Conservation (phyloP, 495 filamentous ascomycete genomes). For the Zalerion maritima region DNA sequence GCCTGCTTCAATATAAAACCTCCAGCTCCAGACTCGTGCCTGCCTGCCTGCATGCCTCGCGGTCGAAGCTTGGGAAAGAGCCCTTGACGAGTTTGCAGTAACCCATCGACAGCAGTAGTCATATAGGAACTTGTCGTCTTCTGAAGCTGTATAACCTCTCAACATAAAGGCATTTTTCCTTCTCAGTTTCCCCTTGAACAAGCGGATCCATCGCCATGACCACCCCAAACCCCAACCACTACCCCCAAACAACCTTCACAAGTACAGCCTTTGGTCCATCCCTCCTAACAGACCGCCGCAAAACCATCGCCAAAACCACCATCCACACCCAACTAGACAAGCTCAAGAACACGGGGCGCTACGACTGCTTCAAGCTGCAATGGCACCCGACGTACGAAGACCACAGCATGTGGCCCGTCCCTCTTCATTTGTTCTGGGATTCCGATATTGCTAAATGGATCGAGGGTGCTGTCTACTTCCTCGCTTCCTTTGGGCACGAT, state of each 20-base stretch:
- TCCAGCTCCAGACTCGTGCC: too few species aligned
- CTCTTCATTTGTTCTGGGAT: slow-evolving; percentile 44
- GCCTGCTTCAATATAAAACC: too few species aligned
- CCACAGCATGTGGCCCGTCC: slow-evolving; percentile 33
- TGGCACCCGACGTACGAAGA: slow-evolving; percentile 38
- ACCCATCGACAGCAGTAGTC: too few species aligned
- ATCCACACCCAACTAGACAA: slow-evolving; percentile 32
- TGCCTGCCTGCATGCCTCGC: too few species aligned
- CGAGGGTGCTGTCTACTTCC: slow-evolving; percentile 43
- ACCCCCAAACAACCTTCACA: slow-evolving; percentile 22
- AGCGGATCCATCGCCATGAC: too few species aligned
- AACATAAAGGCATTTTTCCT: too few species aligned
- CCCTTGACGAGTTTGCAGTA: too few species aligned
- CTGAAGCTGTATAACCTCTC: too few species aligned
- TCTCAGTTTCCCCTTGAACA: too few species aligned
- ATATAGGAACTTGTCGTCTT: too few species aligned
- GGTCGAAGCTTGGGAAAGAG: too few species aligned
- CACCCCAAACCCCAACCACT: too few species aligned
- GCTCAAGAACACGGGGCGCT: slow-evolving; percentile 38
- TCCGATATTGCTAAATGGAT: slow-evolving; percentile 48
- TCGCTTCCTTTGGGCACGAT: slow-evolving; percentile 24
- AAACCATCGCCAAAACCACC: slow-evolving; percentile 26
- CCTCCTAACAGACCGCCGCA: slow-evolving; percentile 25
- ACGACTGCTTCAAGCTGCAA: slow-evolving; percentile 38
- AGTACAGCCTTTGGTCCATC: slow-evolving; percentile 19